Conservation (phyloP, 257 asterid genomes). For the Henckelia pumila region DNA sequence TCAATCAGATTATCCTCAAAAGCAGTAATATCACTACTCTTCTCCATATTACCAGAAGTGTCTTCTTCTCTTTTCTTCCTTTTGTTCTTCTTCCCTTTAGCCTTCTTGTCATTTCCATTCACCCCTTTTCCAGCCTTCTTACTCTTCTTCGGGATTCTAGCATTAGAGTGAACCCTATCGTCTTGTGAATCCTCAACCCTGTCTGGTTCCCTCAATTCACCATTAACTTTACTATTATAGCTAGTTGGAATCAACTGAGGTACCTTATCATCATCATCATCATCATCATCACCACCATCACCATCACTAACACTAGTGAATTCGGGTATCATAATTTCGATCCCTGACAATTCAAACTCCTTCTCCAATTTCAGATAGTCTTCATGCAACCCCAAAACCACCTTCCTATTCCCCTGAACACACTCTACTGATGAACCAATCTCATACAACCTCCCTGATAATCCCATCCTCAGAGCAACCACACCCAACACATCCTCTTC, state of each 20-base stretch:
- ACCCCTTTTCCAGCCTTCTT: slow-evolving; percentile 51
- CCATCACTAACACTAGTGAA: slow-evolving; percentile 10
- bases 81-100: slow-evolving; percentile 34
- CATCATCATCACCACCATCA: slow-evolving; percentile 24
- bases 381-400: slow-evolving; percentile 62
- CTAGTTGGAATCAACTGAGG: slow-evolving; percentile 66
- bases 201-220: slow-evolving; percentile 20
- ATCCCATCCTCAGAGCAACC: slow-evolving; percentile 65
- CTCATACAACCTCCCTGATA: slow-evolving; percentile 55
- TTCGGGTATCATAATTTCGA: slow-evolving; percentile 56
- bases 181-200: slow-evolving; percentile 28
- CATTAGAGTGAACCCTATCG: slow-evolving; percentile 28
- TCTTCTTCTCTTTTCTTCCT: slow-evolving; percentile 36
- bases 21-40: slow-evolving; percentile 20
- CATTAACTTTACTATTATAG: slow-evolving; percentile 28
- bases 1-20: slow-evolving; percentile 25
- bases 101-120: slow-evolving; percentile 42
- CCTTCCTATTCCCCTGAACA: slow-evolving; percentile 81
- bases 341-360: slow-evolving; percentile 53
- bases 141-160: slow-evolving; percentile 35
- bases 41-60: slow-evolving; percentile 20
- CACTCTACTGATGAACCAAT: slow-evolving; percentile 65
- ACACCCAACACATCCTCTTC: slow-evolving; percentile 53
- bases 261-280: slow-evolving; percentile 47
- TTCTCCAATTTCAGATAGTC: slow-evolving; percentile 79